Evolutionary conservation across 2,329 filamentous ascomycete genomes (phyloP), one percentile per base, ranked within the genome.

Genomic region (Colletotrichum abscissum): DNA sequence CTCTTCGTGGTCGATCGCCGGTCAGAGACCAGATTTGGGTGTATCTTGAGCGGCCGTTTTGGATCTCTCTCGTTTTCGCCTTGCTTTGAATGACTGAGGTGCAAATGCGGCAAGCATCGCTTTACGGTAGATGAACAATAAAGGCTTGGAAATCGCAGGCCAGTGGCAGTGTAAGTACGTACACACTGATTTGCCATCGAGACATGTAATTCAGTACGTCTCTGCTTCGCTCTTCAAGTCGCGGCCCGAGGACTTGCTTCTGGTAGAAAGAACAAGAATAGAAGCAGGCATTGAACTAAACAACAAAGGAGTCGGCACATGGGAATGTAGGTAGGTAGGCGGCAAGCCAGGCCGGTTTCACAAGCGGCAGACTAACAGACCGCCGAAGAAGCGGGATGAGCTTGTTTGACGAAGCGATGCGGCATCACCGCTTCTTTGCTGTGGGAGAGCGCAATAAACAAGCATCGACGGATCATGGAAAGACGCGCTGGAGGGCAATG

Each of bases 141-240:
- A 19, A 16, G 6, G 38, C 38, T 7, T 16, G 14, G 38, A 42
- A 19, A 42, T 42, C 38, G 38, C 38, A 16, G 38, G 14, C 38
- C 5, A 55, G 57, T 57, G 63, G 63, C 57, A 67, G 57, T 72
- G 64, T 52, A 42, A 68, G 49, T 63, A 72, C 35, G 63, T 71
- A 56, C 46, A 66, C 9, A 35, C 33, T 9, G 16, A n/a, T 7
- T 19, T 46, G 42, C 42, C 16, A 46, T 46, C 16, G 4, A 16
- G 7, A 7, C 7, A 19, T 46, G 42, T 16, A 46, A 19, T n/a
- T n/a, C 42, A 35, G 16, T 46, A 46, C 42, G 42, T 49, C 19
- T 4, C 19, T 49, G 7, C 1, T n/a, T n/a, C 42, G 42, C 42
- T 49, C 7, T 49, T 6, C 22, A 38, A 9, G 2, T 14, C 7